A percentile compares a stretch with the other conserved stretches of the same genome.
These are phyloP conservation scores for Kodamaea hsintzibuensis DNA, from an alignment of 805 yeast species.

Conservation along the genomic window DNA sequence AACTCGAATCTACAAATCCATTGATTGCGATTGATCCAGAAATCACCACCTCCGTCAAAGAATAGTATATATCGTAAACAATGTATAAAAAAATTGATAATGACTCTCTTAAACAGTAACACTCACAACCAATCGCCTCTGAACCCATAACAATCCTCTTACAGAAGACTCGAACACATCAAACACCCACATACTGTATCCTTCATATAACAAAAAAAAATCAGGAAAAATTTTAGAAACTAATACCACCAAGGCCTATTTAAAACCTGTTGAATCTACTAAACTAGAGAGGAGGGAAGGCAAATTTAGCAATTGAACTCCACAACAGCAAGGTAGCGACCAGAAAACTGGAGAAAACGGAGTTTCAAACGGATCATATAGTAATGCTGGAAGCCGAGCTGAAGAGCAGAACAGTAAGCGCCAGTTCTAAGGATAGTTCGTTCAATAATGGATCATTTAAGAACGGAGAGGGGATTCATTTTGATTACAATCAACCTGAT, in stretches of 20 bases:
- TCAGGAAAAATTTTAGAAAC: constrained; percentile 2
- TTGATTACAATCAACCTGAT: constrained; percentile 18
- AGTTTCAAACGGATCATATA: not conserved
- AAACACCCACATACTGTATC: not conserved
- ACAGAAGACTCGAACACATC: not conserved
- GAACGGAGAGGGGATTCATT: constrained; percentile 38
- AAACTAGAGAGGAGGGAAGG: not conserved
- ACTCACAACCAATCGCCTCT: not conserved
- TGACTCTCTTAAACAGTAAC: too few species aligned
- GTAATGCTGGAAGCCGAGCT: constrained; percentile 1
- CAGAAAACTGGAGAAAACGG: not conserved
- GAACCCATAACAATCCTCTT: not conserved
- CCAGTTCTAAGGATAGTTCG: constrained; percentile 1
- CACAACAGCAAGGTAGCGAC: not conserved
- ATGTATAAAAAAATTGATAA: too few species aligned
- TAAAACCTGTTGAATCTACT: not conserved
- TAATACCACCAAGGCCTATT: constrained; percentile 1
- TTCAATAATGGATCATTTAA: constrained; percentile 16
- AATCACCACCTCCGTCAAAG: not conserved
- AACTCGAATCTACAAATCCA: constrained; percentile 5
- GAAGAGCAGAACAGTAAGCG: not conserved
- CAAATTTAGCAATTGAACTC: not conserved
- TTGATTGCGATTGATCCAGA: constrained; percentile 6
- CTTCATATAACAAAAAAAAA: not conserved
- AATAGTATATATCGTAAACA: too few species aligned